Evolutionary conservation across 83 land plant genomes (phyloP).

Genomic region (Larix sibirica): DNA sequence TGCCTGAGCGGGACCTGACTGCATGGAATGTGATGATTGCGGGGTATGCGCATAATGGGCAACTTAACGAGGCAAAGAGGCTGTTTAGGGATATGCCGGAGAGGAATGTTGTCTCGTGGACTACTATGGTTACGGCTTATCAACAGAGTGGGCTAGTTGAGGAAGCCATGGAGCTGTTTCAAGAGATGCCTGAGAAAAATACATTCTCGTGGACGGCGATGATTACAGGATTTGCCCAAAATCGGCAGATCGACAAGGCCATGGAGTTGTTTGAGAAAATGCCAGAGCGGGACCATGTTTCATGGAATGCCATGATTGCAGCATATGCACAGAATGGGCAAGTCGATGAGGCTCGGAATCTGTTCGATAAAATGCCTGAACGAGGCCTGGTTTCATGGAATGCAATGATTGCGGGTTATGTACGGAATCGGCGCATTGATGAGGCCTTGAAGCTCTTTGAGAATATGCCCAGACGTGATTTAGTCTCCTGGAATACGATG

Average conservation of each 20-base stretch:
- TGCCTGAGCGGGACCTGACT: constrained; percentile 22
- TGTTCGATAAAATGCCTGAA: constrained; percentile 27
- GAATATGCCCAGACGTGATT: constrained; percentile 29
- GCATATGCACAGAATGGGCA: constrained; percentile 25
- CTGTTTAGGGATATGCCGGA: constrained; percentile 28
- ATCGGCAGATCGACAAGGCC: constrained; percentile 37
- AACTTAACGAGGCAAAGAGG: constrained; percentile 27
- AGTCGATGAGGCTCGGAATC: constrained; percentile 31
- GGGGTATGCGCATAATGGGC: constrained; percentile 23
- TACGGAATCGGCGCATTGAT: constrained; percentile 21
- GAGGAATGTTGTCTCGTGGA: constrained; percentile 26
- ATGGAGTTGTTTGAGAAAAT: constrained; percentile 26
- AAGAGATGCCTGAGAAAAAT: constrained; percentile 30
- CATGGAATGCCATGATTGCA: constrained; percentile 33
- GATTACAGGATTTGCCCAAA: constrained; percentile 35
- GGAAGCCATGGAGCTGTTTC: constrained; percentile 31
- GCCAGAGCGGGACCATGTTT: constrained; percentile 18
- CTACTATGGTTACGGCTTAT: constrained; percentile 49
- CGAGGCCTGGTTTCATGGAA: constrained; percentile 27
- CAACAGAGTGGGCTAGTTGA: constrained; percentile 29
- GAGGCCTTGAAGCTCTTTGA: constrained; percentile 31
- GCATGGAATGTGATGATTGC: constrained; percentile 35
- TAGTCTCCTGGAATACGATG: constrained; percentile 36
- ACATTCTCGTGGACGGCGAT: constrained; percentile 33
- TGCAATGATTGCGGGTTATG: constrained; percentile 50